Percentiles rank a stretch among this genome's conserved stretches.
phyloP scores from a whole-genome alignment of 108 stramenopile genomes.

The Cyclotella sp. region DNA sequence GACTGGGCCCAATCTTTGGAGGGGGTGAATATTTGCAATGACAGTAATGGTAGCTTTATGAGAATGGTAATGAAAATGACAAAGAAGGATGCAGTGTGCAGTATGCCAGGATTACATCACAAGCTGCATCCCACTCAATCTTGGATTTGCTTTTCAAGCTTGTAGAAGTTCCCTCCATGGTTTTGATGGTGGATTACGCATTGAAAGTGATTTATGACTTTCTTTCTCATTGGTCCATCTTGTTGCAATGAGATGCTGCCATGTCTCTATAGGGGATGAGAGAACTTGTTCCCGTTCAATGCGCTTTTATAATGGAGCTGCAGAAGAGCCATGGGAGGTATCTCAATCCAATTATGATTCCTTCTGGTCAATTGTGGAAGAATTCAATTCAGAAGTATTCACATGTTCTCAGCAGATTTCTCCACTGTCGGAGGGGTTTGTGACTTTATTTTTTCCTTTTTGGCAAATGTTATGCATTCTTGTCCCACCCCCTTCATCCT shows the following conservation, averaged over 20 bases:
- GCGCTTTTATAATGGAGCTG: slow-evolving; percentile 33
- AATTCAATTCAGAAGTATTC: background rate
- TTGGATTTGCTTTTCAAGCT: slow-evolving; percentile 29
- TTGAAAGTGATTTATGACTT: slow-evolving; percentile 27
- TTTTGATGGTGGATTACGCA: slow-evolving; percentile 22
- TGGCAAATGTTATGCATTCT: slow-evolving; percentile 25
- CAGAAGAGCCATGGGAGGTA: slow-evolving; percentile 39
- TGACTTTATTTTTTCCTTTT: slow-evolving; percentile 32
- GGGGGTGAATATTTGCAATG: background rate
- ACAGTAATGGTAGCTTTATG: no score
- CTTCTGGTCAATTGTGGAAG: slow-evolving; percentile 15
- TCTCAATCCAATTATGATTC: slow-evolving; percentile 36
- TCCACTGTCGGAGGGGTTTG: background rate
- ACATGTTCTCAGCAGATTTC: no score
- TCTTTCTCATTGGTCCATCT: slow-evolving; percentile 33
- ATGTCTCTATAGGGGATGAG: background rate
- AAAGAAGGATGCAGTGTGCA: slow-evolving; percentile 15
- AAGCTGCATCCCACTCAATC: slow-evolving; percentile 35
- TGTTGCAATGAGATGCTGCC: background rate
- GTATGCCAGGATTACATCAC: slow-evolving; percentile 35
- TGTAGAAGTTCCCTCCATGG: slow-evolving; percentile 14
- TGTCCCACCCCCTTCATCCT: slow-evolving; percentile 30
- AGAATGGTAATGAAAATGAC: background rate
- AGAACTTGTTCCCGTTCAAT: slow-evolving; percentile 38
- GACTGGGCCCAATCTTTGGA: slow-evolving; percentile 27